Percentiles rank a stretch among this genome's conserved stretches.
Evolutionary conservation across 1,139 yeast species (phyloP).

Genomic region (Meyerozyma smithsonii): DNA sequence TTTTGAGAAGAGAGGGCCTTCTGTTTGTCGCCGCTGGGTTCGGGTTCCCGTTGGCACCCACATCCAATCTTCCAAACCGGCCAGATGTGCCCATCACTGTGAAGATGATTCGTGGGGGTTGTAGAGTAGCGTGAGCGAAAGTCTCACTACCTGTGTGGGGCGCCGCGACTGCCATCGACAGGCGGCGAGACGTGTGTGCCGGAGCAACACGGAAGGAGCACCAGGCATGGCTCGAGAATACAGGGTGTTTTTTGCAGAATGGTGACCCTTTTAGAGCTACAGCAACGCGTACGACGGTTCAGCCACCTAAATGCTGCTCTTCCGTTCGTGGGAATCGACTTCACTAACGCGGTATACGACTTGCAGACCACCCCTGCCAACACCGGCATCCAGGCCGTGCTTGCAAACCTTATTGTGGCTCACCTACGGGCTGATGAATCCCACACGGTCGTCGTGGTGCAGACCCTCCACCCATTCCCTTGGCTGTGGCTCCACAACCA

Average conservation of each 20-base stretch:
- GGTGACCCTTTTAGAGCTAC: constrained; percentile 1
- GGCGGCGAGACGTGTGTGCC: not conserved
- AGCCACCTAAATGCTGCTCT: not conserved
- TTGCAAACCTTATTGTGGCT: constrained; percentile 22
- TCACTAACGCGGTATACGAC: constrained; percentile 26
- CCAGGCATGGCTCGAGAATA: not conserved
- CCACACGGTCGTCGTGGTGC: constrained; percentile 24
- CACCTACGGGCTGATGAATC: constrained; percentile 19
- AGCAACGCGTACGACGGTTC: not conserved
- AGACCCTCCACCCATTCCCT: constrained; percentile 29
- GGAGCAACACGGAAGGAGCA: not conserved
- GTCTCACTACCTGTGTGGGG: not conserved
- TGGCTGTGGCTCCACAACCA: constrained; percentile 18
- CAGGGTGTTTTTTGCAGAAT: not conserved
- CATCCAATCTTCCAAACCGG: not conserved
- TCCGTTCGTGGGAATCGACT: not conserved
- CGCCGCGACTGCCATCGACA: not conserved
- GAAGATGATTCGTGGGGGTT: not conserved
- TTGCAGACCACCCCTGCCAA: constrained; percentile 36
- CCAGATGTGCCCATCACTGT: not conserved
- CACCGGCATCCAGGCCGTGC: constrained; percentile 19
- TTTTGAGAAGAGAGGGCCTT: not conserved
- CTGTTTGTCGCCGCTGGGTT: not conserved
- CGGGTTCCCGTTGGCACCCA: not conserved
- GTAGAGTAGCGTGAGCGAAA: not conserved